A percentile compares a stretch with the other conserved stretches of the same genome.
These are phyloP conservation scores for Volvox carteri DNA, from an alignment of 163 green algal species.

Conservation along the genomic window DNA sequence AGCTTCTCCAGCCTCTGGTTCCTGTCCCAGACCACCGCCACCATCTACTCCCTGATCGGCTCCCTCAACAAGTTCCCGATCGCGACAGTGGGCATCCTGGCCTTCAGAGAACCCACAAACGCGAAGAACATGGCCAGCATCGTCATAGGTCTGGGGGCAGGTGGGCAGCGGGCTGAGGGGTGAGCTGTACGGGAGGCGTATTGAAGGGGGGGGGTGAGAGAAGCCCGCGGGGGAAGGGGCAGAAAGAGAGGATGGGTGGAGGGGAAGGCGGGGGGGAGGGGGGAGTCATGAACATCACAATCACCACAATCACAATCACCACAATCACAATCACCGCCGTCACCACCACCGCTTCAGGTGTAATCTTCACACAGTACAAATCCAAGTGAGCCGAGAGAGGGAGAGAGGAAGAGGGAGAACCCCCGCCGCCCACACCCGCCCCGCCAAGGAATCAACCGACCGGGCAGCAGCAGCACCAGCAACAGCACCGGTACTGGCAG, in stretches of 20 bases:
- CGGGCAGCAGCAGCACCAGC: no score
- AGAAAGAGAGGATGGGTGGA: no score
- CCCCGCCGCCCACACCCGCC: no score
- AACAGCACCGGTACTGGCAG: not conserved
- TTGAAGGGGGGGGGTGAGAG: no score
- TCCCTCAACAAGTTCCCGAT: conserved; percentile 94
- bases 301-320: no score
- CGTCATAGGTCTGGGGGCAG: conserved; percentile 82
- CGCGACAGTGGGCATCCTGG: conserved; percentile 86
- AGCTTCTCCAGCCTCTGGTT: conserved; percentile 93
- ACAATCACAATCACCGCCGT: no score
- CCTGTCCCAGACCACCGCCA: conserved; percentile 87
- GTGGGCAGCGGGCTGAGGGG: conserved; percentile 59
- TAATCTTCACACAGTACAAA: conserved; percentile 88
- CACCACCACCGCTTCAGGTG: conserved; percentile 53
- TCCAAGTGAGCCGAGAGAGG: conserved; percentile 45
- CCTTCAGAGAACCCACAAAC: conserved; percentile 82
- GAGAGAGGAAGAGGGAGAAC: no score
- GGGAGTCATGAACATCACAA: no score
- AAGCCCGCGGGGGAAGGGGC: no score
- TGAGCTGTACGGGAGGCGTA: no score
- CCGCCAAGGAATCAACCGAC: no score
- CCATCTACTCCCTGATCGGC: conserved; percentile 88
- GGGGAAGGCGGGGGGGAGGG: no score
- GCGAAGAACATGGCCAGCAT: conserved; percentile 85